Base-by-base conservation (phyloP, 805 yeast genomes). In the Yamadazyma paraphyllophila region DNA sequence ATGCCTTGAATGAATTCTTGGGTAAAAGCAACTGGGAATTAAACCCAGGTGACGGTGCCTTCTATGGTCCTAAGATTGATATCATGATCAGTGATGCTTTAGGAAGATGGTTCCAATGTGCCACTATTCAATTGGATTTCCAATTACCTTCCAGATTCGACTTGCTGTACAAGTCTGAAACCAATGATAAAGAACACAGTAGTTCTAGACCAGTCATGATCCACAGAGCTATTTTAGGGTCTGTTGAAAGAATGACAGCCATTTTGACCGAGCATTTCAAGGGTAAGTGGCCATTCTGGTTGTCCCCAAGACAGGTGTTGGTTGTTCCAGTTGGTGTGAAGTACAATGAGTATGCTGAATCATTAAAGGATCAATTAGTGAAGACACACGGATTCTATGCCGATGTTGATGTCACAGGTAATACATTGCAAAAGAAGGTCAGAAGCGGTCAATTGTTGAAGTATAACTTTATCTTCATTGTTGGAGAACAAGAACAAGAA, bases 271-370 rank as follows among this genome's bases (percentile, higher is more conserved):
- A 94, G 73, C 99, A 94, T 75, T 94, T 78, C 73, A 96, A 91
- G 64, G 99, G 99, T 62, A 94, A 90, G 68, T 94, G 99, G 99
- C 99, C 99, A 62, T 88, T 94, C 80, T 94, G 99, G 99, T 78
- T 94, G 65, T 91, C 98, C n/a, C 99, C 99, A 62, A 86, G 99
- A 76, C 99, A 94, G 74, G 80, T 92, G 47, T 76, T 92, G 59
- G 95, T 94, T 60, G 94, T 94, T 26, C 99, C 99, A 57, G 97
- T 94, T 58, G 97, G 97, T 62, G 95, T 87, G 53, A 89, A 88
- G 69, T 92, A 85, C 76, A 82, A 77, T 61, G 96, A 84, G 54
- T 94, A 94, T 63, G 99, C 98, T 36, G 83, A 85, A 67, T 74
- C 81, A 57, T 86, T 94, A 54, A 82, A 83, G 60, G 80, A 85